Evolutionary conservation across 2,329 filamentous ascomycete species (phyloP), one percentile per base, ranked within the genome.

Genomic region (Cordyceps farinosa): DNA sequence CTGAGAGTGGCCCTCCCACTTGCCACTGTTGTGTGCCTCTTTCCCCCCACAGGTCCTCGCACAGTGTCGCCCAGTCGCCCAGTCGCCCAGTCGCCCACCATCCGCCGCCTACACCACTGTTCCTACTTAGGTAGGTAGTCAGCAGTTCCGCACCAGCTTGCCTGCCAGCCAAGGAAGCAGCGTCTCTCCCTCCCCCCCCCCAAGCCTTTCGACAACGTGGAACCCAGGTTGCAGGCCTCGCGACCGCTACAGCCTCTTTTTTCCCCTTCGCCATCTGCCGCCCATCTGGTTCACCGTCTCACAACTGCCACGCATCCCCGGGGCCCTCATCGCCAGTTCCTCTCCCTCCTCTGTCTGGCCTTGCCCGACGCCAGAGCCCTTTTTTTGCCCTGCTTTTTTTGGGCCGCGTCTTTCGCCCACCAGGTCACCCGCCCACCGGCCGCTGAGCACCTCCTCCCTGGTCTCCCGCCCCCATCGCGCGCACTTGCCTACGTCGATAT

Each of bases 391-490:
- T 36, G 42, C 42, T 22, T 27, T 36, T 58, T 48, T 47, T 9
- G 13, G 45, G n/a, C 27, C 13, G 53, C n/a, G 22, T 55, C 36
- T 36, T 27, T 57, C 30, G 22, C 42, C 55, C 42, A 48, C 42
- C 52, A 2, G 17, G 10, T 48, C 54, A 27, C 54, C 54, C 54
- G 54, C 54, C 40, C 34, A 53, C 15, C 50, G 15, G 42, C 17
- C 53, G 32, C 53, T 29, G 36, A 44, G 44, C 58, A 42, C 58
- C 45, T 53, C 45, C 48, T 53, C 55, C 45, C 56, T 59, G 38
- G 29, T 53, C 58, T 60, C 57, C 45, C 34, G 22, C 22, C 47
- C 58, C 58, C 30, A 50, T 53, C 58, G 47, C 48, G 38, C 58
- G 44, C 58, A 47, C 40, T 42, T 47, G 30, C 42, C 42, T 61